A percentile compares a stretch with the other conserved stretches of the same genome.
Conservation (phyloP, 2,329 filamentous ascomycete genomes). For the Cyphellophora europaea region DNA sequence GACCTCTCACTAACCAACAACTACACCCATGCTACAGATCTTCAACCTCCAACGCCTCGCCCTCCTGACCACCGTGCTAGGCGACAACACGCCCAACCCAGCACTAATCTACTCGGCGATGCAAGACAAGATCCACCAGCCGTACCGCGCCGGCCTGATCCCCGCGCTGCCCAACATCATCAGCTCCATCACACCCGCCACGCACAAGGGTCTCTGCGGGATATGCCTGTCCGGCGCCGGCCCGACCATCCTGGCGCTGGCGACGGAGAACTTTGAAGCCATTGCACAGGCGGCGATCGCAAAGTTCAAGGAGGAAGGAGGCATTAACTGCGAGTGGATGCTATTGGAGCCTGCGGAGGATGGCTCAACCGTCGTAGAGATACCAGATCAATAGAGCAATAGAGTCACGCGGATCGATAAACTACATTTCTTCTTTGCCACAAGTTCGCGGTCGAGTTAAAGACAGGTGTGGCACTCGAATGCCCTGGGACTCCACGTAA, state of each 20-base stretch:
- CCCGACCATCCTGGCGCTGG: conserved; percentile 86
- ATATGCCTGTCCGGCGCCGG: conserved; percentile 93
- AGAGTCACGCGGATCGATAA: too few relatives aligned
- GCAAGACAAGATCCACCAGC: conserved; percentile 98
- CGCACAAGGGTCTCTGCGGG: conserved; percentile 79
- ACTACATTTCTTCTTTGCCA: too few relatives aligned
- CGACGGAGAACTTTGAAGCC: conserved; percentile 77
- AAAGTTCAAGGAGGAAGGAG: conserved; percentile 27
- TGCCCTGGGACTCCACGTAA: too few relatives aligned
- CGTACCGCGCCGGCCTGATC: conserved; percentile 84
- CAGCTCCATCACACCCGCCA: conserved; percentile 77
- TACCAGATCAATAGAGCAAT: conserved; percentile 11
- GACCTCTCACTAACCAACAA: too few relatives aligned
- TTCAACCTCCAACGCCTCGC: conserved; percentile 96
- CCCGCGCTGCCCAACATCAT: conserved; percentile 87
- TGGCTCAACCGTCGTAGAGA: conserved; percentile 29
- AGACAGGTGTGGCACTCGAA: too few relatives aligned
- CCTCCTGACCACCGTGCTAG: conserved; percentile 78
- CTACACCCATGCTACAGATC: conserved; percentile 22
- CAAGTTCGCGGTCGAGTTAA: too few relatives aligned
- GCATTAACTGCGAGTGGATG: conserved; percentile 74
- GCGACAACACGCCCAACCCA: conserved; percentile 80
- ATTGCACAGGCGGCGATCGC: conserved; percentile 56
- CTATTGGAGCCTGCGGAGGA: conserved; percentile 78
- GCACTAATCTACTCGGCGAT: conserved; percentile 95